Evolutionary conservation across 805 yeast genomes (phyloP).

Genomic region (Schwanniomyces occidentalis): DNA sequence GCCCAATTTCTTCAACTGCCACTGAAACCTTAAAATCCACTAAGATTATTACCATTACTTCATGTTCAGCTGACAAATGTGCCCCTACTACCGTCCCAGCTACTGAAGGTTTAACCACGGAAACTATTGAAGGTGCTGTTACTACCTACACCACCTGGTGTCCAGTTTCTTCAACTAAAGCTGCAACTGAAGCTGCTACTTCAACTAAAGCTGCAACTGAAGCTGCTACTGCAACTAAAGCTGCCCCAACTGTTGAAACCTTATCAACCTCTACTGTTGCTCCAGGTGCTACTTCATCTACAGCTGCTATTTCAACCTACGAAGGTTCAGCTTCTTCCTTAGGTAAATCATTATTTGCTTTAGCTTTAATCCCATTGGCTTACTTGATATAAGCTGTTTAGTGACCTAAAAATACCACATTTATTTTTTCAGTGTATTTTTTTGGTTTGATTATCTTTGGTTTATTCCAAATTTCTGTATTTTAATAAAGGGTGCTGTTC

Average conservation of each 20-base stretch:
- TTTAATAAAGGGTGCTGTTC: too few relatives aligned
- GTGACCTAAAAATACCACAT: background rate
- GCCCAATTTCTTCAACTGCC: constrained; percentile 26
- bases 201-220: constrained; percentile 14
- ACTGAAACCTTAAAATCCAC: constrained; percentile 27
- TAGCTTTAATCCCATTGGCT: constrained; percentile 31
- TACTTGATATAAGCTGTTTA: constrained; percentile 27
- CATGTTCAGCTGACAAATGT: constrained; percentile 16
- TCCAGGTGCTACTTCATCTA: constrained; percentile 9
- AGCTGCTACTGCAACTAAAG: constrained; percentile 21
- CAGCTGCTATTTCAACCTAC: constrained; percentile 12
- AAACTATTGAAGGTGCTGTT: constrained; percentile 15
- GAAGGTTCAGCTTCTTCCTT: constrained; percentile 12
- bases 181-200: constrained; percentile 16
- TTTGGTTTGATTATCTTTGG: background rate
- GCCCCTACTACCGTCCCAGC: constrained; percentile 20
- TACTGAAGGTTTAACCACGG: constrained; percentile 9
- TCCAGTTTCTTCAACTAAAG: constrained; percentile 15
- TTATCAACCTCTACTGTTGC: constrained; percentile 4
- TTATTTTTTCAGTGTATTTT: background rate
- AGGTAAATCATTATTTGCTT: constrained; percentile 23
- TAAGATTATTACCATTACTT: constrained; percentile 16
- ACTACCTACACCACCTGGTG: constrained; percentile 32
- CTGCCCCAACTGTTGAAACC: too few relatives aligned
- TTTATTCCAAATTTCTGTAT: background rate